Evolutionary conservation across 805 yeast species (phyloP), one percentile per base, ranked within the genome.

Genomic region (Kuraishia cidri): DNA sequence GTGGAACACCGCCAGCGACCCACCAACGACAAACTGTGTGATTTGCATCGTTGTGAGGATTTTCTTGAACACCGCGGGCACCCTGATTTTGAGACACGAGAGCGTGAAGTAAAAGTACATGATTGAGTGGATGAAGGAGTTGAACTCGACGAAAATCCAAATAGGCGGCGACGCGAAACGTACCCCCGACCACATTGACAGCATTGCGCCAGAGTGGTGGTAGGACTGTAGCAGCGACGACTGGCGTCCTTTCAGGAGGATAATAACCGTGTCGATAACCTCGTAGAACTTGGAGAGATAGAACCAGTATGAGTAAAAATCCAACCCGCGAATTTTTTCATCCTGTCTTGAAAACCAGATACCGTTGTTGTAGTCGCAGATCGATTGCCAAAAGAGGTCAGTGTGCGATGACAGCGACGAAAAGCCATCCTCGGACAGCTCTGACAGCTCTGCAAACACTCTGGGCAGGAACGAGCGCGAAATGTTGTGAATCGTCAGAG

Each of bases 151-250:
- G 56, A 79, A 79, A 45, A 79, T 75, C 87, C 87, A 79, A 50
- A 79, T 79, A 23, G 87, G 87, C 4, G 86, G 83, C 10, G 83
- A 69, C 32, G 69, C 71, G 54, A 60, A 79, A 36, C 86, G 60
- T 35, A 76, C 70, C 2, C 87, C 87, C 6, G 82, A 71, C 86
- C 86, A 79, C 87, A 79, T 79, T 38, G 83, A 77, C 55, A 79
- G 59, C 75, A 79, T 79, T 31, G 87, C 87, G 17, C 87, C 87
- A 4, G 86, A 71, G 52, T 79, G 87, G 50, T 79, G 87, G 56
- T 79, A 79, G 36, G 81, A 72, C 54, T 79, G 87, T 46, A 79
- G 61, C 36, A 79, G 57, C 5, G 79, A 71, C 10, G 81, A 71
- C 11, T 75, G 79, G 49, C 67, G 65, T 27, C 87, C 87, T 53